Base-by-base conservation (phyloP, 768 basidiomycete species). In the Tephrocybe sp. region DNA sequence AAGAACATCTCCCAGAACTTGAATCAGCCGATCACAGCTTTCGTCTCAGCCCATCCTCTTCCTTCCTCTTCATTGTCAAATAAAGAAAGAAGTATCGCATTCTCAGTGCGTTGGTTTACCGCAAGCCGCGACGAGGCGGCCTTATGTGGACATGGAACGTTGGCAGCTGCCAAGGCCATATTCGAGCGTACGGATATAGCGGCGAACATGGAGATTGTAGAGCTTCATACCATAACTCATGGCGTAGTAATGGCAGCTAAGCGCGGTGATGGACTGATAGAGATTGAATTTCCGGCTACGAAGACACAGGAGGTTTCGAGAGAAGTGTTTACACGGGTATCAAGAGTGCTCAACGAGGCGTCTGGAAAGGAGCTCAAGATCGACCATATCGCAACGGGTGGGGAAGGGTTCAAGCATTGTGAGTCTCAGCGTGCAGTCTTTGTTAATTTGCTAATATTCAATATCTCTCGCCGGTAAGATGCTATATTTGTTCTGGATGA, bases 91-190 rank as follows among this genome's bases (percentile, higher is more conserved):
- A 56, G 66, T 5, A 64, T 63, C 1, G 59, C 63, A 8, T 73
- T 70, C 49, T 51, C 60, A 17, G 66, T 80, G 28, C 71, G 74
- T 39, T 79, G 66, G 63, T 69, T 76, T 54, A 58, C 66, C 17
- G 41, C 72, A 3, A 58, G 36, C 17, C 60, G 59, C 7, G 21
- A 37, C 1, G 74, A 74, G 52, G 39, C 67, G 0, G 61, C 66
- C 7, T 50, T 76, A n/a, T 77, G 76, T 45, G 71, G 73, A n/a
- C 75, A 78, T 58, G 77, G 63, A 17, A 70, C 70, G 2, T 58
- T 82, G 10, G 79, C 76, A 2, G 68, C 76, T 20, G 70, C 74
- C 1, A 66, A 72, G 46, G 69, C 68, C 2, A 58, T 81, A 11
- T 75, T 75, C 39, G 61, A 62, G 4, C 50, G 59, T 21, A 56